phyloP scores from a whole-genome alignment of 2,329 filamentous ascomycete species.

The Colletotrichum sp. region DNA sequence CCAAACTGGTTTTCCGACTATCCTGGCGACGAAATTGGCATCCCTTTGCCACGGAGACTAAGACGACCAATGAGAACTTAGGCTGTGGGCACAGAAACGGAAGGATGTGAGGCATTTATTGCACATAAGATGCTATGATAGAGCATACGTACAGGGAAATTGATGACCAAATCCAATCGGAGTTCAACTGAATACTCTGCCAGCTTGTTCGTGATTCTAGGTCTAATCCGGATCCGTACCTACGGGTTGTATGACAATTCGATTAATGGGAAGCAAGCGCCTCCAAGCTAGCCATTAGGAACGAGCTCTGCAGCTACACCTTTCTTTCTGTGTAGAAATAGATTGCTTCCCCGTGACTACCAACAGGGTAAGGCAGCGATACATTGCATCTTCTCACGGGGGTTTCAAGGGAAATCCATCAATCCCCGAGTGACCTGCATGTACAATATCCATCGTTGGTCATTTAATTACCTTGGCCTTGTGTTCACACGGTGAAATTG shows the following conservation, averaged over 20 bases:
- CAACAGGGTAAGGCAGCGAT: background rate
- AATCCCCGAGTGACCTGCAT: background rate
- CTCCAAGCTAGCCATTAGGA: background rate
- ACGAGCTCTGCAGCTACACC: background rate
- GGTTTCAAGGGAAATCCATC: accelerated
- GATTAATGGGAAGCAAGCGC: too few species aligned
- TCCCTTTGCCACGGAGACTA: background rate
- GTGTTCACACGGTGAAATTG: background rate
- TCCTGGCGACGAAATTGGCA: background rate
- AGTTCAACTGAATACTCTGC: background rate
- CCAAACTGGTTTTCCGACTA: background rate
- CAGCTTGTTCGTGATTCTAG: too few species aligned
- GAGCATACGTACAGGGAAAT: accelerated
- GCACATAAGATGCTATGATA: background rate
- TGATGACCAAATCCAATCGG: background rate
- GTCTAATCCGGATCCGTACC: background rate
- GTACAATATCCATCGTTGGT: too few species aligned
- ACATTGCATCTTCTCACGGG: background rate
- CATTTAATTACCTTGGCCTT: background rate
- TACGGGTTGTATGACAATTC: accelerated
- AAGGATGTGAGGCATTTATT: background rate
- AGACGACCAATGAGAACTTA: background rate
- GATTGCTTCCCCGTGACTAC: background rate
- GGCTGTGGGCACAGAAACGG: background rate
- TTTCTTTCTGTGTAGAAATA: accelerated